Base-by-base conservation (phyloP, 768 basidiomycete species). In the Suillus discolor region DNA sequence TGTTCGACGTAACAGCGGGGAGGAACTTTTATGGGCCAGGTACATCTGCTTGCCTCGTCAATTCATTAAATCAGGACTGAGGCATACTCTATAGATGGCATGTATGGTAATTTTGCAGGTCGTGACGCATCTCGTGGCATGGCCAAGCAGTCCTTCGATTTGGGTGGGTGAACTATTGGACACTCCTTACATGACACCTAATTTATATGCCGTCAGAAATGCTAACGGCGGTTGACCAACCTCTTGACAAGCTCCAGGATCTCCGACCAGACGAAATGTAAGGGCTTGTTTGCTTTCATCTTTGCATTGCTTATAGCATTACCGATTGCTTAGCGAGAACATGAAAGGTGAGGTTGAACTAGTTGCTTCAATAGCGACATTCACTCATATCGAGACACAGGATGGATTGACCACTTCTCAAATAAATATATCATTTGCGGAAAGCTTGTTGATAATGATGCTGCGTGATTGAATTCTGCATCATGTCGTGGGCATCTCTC, bases 21-120 rank as follows among this genome's bases (percentile, higher is more conserved):
- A 83, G 89, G 69, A 91, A 85, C 73, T 99, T 99, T 80, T 99
- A 99, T 76, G 97, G 97, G 1, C 97, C 97, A 25, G 89, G 97
- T 97, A 66, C 73, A 91, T 78, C 42, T 36, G 23, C 34, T 38
- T 28, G 41, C 53, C 36, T 42, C 60, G 57, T 25, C 60, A 59
- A 51, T n/a, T 45, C n/a, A 6, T 31, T 60, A 11, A 36, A 62
- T 38, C 28, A 45, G 34, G 2, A 61, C 41, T 71, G 25, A 62
- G 8, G 63, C 15, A 61, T 67, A 20, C 18, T 31, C 55, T 49
- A 36, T 69, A 97, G 97, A 89, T 71, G 97, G 96, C 0, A 94
- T 96, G 86, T 98, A 98, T 73, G 96, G 94, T 38, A 97, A 96
- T 78, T 99, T 99, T 81, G 96, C 97, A 3, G 97, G 97, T 6